Conservation (phyloP, 2,329 filamentous ascomycete species). For the Colletotrichum caudatum region DNA sequence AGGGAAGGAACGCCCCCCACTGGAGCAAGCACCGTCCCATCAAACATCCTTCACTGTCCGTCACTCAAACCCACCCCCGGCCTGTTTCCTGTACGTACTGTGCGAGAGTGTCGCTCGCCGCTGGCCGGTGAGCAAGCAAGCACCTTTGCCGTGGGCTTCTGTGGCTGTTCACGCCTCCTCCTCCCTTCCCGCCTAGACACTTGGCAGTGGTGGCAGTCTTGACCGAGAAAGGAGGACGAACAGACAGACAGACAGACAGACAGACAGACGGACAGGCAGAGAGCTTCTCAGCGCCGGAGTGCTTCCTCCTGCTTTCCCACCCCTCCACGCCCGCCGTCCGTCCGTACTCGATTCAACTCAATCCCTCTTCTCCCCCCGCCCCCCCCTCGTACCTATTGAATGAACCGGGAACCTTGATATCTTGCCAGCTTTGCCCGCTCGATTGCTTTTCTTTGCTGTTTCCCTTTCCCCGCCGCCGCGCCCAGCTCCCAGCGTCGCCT, state of each 20-base stretch:
- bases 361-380: not conserved
- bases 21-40: constrained; percentile 13
- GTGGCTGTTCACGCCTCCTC: not conserved
- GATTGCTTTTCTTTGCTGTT: not conserved
- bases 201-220: not conserved
- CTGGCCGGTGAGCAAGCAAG: not conserved
- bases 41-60: constrained; percentile 37
- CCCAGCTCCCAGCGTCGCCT: constrained; percentile 1
- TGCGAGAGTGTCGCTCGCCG: not conserved
- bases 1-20: not conserved
- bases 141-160: constrained; percentile 4
- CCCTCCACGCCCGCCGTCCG: not conserved
- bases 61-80: not conserved
- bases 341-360: no score
- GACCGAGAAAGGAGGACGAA: not conserved
- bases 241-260: not conserved
- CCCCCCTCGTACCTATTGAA: not conserved
- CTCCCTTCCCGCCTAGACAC: not conserved
- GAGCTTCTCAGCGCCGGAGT: not conserved
- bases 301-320: not conserved
- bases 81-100: constrained; percentile 22
- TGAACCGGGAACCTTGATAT: not conserved
- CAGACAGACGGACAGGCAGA: not conserved
- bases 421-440: not conserved
- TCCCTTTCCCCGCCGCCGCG: not conserved